Percentiles rank a stretch among this genome's conserved stretches.
phyloP scores from a whole-genome alignment of 371 early-diverging fungal genomes.

The Vavraia culicis region DNA sequence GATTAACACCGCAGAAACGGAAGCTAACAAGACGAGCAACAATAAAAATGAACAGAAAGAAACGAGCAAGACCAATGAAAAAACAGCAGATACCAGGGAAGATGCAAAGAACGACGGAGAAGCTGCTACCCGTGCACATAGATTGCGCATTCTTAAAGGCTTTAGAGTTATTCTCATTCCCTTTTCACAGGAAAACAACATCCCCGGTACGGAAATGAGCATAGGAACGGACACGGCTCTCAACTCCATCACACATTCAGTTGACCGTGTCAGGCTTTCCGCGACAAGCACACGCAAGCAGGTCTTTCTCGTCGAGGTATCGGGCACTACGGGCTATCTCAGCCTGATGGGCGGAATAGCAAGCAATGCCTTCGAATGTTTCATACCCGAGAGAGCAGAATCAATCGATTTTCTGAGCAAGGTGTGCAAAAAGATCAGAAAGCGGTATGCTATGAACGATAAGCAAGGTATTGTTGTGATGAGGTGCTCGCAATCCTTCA shows the following conservation, averaged over 20 bases:
- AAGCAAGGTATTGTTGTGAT: no score
- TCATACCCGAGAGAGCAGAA: slow-evolving; percentile 55
- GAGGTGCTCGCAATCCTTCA: no score
- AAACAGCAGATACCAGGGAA: slow-evolving; percentile 1
- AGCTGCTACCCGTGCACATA: not conserved
- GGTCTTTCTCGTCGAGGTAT: slow-evolving; percentile 88
- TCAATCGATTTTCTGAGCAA: no score
- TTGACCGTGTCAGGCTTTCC: slow-evolving; percentile 72
- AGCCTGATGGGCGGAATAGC: slow-evolving; percentile 67
- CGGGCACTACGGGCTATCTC: slow-evolving; percentile 78
- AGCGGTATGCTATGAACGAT: no score
- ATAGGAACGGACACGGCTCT: slow-evolving; percentile 86
- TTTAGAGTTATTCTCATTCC: slow-evolving; percentile 74
- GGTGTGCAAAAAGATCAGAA: no score
- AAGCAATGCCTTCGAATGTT: slow-evolving; percentile 67
- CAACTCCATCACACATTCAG: slow-evolving; percentile 70
- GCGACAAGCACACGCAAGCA: slow-evolving; percentile 65
- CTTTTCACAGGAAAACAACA: slow-evolving; percentile 84
- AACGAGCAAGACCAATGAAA: not conserved
- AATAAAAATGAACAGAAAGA: not conserved
- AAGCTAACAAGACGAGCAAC: not conserved
- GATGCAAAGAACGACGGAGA: not conserved
- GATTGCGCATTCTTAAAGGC: not conserved
- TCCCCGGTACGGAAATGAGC: slow-evolving; percentile 80
- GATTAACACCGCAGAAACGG: not conserved